Base-by-base conservation (phyloP, 2,329 filamentous ascomycete species). In the Fusarium buharicum region DNA sequence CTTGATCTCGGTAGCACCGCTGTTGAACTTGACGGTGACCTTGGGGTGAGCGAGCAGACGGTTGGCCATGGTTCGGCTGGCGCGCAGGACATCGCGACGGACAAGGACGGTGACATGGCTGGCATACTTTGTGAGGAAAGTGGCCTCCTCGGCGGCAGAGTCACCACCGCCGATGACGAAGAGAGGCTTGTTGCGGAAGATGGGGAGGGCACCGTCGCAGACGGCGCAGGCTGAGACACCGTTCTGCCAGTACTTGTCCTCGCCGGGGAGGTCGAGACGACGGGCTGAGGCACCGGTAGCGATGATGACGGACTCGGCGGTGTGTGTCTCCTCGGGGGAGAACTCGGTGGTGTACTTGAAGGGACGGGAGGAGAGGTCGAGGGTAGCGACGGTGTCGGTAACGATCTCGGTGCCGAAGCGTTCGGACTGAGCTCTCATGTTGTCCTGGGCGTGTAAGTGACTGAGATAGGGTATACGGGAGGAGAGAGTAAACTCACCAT, bases 61-160 rank as follows among this genome's bases (percentile, higher is more conserved):
- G 72, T 90, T 90, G 40, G 93, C 93, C 90, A 99, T 99, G 71
- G 94, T 91, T 80, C 89, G 92, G 79, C 88, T 92, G 39, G 95
- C 95, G 58, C 95, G 87, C 65, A 99, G 85, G 75, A 90, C 86
- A 74, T 96, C 93, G 72, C 86, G 89, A 66, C 95, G 88, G 55
- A 99, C 96, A 31, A 99, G 85, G 6, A 99, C 95, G 17, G 91
- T 96, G 61, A 99, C 94, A 76, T 95, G 92, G 79, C 89, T 92
- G 64, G 90, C 95, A 81, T 98, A 99, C 84, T 98, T 99, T 62
- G 95, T 97, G 70, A 99, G 81, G 82, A 97, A 99, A 70, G 97
- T 90, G 53, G 93, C 93, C 85, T 99, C 95, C 80, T 99, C 96
- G 24, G 96, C 95, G 16, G 95, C 95, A 14, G 92, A 96, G 80